Percentiles rank a stretch among this genome's conserved stretches.
phyloP scores from a whole-genome alignment of 352 stramenopile genomes.

The Phytophthora hibernalis region DNA sequence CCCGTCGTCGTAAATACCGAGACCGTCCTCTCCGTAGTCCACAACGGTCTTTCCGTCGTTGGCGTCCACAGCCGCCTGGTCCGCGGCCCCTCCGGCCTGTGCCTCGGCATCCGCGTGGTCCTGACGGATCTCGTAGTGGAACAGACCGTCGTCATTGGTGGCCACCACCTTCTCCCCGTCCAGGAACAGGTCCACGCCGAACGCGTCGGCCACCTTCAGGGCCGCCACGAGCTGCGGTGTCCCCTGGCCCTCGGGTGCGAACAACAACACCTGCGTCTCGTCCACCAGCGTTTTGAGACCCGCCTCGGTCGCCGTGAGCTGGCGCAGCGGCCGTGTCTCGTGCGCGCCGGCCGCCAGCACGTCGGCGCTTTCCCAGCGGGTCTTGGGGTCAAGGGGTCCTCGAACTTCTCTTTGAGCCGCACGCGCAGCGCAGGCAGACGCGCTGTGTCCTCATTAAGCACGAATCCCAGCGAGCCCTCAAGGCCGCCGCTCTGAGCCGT shows the following conservation, averaged over 20 bases:
- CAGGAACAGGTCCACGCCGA: constrained; percentile 76
- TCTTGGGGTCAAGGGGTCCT: constrained; percentile 60
- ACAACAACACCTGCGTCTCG: constrained; percentile 44
- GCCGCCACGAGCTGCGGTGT: constrained; percentile 51
- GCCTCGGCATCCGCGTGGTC: constrained; percentile 60
- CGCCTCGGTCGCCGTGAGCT: constrained; percentile 45
- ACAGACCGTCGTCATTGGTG: constrained; percentile 68
- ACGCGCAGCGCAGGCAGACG: constrained; percentile 61
- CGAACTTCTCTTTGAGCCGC: constrained; percentile 64
- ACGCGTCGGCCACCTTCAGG: constrained; percentile 49
- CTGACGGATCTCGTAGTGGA: constrained; percentile 79
- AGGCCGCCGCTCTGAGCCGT: constrained; percentile 30
- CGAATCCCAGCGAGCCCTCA: constrained; percentile 60
- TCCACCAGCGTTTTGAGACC: constrained; percentile 35
- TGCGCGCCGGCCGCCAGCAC: constrained; percentile 49
- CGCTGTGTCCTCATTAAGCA: constrained; percentile 44
- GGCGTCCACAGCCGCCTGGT: constrained; percentile 58
- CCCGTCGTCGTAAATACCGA: constrained; percentile 97
- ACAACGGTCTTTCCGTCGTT: constrained; percentile 94
- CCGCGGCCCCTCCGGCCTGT: constrained; percentile 28
- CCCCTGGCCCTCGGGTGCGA: constrained; percentile 29
- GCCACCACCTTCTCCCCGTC: constrained; percentile 69
- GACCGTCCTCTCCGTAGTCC: constrained; percentile 97
- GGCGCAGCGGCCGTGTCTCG: constrained; percentile 42
- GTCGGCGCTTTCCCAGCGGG: constrained; percentile 61